Percentiles rank a stretch among this genome's conserved stretches.
Conservation (phyloP, 495 filamentous ascomycete genomes). For the Penicillium robsamsonii region DNA sequence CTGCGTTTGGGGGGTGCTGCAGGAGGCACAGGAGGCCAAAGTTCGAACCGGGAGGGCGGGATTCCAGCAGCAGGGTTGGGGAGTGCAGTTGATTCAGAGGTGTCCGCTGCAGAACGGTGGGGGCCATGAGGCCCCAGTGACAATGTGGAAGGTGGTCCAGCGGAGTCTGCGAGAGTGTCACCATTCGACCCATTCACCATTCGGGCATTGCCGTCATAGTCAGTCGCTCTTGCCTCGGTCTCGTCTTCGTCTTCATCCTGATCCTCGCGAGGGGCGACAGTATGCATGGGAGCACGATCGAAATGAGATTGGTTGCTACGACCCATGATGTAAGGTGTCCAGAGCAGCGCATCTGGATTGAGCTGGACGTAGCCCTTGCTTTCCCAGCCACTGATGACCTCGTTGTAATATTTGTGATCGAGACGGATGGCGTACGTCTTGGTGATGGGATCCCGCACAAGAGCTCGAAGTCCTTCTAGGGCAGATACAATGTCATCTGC, state of each 20-base stretch:
- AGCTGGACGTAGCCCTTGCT: conserved; percentile 81
- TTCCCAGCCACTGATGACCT: conserved; percentile 85
- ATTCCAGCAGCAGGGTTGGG: conserved; percentile 51
- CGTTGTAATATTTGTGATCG: conserved; percentile 74
- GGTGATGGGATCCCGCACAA: conserved; percentile 87
- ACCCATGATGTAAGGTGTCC: conserved; percentile 98
- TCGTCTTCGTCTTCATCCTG: conserved; percentile 62
- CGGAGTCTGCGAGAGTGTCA: conserved; percentile 27
- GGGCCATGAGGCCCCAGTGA: conserved; percentile 36
- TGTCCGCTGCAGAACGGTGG: conserved; percentile 14
- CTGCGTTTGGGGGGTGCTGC: conserved; percentile 42
- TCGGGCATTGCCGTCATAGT: conserved; percentile 33
- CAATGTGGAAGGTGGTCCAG: conserved; percentile 41
- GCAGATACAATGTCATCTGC: conserved; percentile 94
- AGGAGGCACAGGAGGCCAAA: conserved; percentile 76
- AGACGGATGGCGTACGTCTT: conserved; percentile 84
- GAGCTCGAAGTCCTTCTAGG: conserved; percentile 80
- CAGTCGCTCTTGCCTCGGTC: conserved; percentile 37
- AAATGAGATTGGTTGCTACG: conserved; percentile 78
- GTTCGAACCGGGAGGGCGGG: conserved; percentile 76
- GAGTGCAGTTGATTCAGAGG: conserved; percentile 6
- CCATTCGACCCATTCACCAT: conserved; percentile 17
- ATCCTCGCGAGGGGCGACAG: conserved; percentile 78
- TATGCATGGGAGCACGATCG: conserved; percentile 78
- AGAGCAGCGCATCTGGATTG: conserved; percentile 76